Evolutionary conservation across 2,329 filamentous ascomycete species (phyloP), one percentile per base, ranked within the genome.

Genomic region (Phoma sp.): DNA sequence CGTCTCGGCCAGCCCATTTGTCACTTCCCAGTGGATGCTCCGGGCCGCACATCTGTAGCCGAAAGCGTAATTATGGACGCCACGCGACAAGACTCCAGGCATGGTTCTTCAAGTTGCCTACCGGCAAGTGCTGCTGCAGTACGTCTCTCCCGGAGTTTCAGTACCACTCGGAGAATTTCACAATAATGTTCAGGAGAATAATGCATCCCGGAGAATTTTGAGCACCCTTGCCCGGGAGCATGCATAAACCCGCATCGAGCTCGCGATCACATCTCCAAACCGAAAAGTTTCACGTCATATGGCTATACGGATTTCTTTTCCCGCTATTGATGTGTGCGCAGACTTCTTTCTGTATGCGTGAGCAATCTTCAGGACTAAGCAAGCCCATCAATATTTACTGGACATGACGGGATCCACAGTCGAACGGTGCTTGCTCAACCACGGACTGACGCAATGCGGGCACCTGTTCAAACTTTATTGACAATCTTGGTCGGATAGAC

Each of bases 41-140:
- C 58, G 60, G 55, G 51, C 62, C 62, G 62, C 56, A 46, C 46
- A 55, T 24, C 58, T 63, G 58, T 61, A 63, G 56, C 54, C 54
- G 51, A 58, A 54, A 51, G 47, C 46, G 52, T 59, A 54, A 44
- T 47, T 45, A 43, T 31, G 51, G 35, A 27, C 40, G 46, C 54
- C 60, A 53, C 46, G 46, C 50, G 41, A 61, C 43, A 40, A 21
- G 35, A 39, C 13, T 49, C 48, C 12, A 29, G 49, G n/a, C n/a
- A 43, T 29, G 4, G 44, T 25, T 35, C 12, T 36, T 35, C 13
- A 2, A 39, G 12, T 40, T 36, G 43, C 39, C 12, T 6, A 31
- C 29, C 41, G 41, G 45, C 29, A 21, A 12, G 17, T 31, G 21
- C 36, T 57, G 47, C 51, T 49, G 52, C 25, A 44, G 27, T 49